phyloP scores from a whole-genome alignment of 495 filamentous ascomycete species.

The Articulospora tetracladia region DNA sequence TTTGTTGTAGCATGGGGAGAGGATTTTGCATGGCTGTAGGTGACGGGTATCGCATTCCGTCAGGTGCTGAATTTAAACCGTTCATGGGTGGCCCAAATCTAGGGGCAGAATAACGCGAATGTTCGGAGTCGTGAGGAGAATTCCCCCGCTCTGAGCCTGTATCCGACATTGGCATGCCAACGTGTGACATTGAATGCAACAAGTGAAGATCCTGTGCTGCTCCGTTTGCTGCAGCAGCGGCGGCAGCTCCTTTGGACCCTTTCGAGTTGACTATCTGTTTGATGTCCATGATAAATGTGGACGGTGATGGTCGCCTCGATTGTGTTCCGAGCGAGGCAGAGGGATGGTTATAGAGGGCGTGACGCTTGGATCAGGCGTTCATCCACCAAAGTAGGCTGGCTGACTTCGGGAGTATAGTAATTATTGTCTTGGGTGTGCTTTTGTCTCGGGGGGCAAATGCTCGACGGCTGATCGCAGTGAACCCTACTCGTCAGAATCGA shows the following conservation, averaged over 20 bases:
- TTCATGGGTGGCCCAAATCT: slow-evolving; percentile 27
- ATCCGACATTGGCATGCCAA: slow-evolving; percentile 41
- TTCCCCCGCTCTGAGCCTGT: slow-evolving; percentile 63
- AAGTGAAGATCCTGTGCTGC: slow-evolving; percentile 39
- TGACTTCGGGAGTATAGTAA: slow-evolving; percentile 14
- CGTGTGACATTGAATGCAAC: slow-evolving; percentile 53
- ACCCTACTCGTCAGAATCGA: slow-evolving; percentile 6
- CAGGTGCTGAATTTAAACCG: slow-evolving; percentile 33
- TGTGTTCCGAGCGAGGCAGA: neutral
- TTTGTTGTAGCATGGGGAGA: slow-evolving; percentile 52
- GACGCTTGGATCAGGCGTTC: slow-evolving; percentile 28
- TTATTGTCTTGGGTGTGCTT: slow-evolving; percentile 14
- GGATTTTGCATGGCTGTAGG: slow-evolving; percentile 48
- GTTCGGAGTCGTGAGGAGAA: slow-evolving; percentile 69
- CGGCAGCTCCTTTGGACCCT: slow-evolving; percentile 43
- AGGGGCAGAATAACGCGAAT: slow-evolving; percentile 49
- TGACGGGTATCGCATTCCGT: slow-evolving; percentile 52
- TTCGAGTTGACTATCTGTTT: slow-evolving; percentile 66
- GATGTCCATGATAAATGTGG: slow-evolving; percentile 56
- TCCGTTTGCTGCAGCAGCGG: slow-evolving; percentile 21
- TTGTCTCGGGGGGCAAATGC: slow-evolving; percentile 21
- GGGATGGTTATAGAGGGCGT: slow-evolving; percentile 18
- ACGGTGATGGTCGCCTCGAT: neutral
- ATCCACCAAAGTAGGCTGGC: slow-evolving; percentile 16
- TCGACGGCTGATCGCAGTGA: slow-evolving; percentile 15